Evolutionary conservation across 371 early-diverging fungal genomes (phyloP).

Genomic region (Mucor racemosus): DNA sequence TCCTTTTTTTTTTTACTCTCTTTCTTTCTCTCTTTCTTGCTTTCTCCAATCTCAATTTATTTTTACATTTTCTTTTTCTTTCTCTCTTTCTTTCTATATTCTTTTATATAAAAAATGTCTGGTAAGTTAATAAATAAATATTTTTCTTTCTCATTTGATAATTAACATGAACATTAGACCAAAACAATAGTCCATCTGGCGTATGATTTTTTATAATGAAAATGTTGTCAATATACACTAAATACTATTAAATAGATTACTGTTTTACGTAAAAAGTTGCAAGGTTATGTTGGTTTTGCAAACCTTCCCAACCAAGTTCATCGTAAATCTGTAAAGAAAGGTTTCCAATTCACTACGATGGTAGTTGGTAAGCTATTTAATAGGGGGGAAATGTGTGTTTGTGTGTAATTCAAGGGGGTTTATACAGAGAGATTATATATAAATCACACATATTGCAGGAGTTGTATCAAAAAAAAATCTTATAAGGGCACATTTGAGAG

Average conservation of each 20-base stretch:
- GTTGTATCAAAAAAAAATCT: too few relatives aligned
- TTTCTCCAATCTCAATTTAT: conserved; percentile 15
- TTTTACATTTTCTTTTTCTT: conserved; percentile 1
- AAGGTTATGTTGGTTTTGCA: conserved; percentile 97
- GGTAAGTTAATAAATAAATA: conserved; percentile 23
- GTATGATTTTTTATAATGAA: conserved; percentile 20
- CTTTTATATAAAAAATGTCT: conserved; percentile 22
- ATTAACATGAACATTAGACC: conserved; percentile 22
- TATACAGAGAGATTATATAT: too few relatives aligned
- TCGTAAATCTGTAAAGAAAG: conserved; percentile 96
- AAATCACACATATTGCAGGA: too few relatives aligned
- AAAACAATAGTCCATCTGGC: conserved; percentile 41
- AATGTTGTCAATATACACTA: not conserved
- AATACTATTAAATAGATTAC: conserved; percentile 30
- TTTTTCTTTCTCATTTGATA: not conserved
- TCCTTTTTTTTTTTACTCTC: conserved; percentile 12
- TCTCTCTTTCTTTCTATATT: not conserved
- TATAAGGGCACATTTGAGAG: too few relatives aligned
- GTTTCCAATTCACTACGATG: conserved; percentile 98
- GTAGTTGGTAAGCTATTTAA: conserved; percentile 73
- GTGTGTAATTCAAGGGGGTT: too few relatives aligned
- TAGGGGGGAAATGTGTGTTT: too few relatives aligned
- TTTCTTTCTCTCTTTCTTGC: conserved; percentile 7
- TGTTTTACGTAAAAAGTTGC: conserved; percentile 74
- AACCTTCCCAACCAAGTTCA: conserved; percentile 98